Conservation (phyloP, 2,329 filamentous ascomycete genomes). For the Fusarium sublunatum region DNA sequence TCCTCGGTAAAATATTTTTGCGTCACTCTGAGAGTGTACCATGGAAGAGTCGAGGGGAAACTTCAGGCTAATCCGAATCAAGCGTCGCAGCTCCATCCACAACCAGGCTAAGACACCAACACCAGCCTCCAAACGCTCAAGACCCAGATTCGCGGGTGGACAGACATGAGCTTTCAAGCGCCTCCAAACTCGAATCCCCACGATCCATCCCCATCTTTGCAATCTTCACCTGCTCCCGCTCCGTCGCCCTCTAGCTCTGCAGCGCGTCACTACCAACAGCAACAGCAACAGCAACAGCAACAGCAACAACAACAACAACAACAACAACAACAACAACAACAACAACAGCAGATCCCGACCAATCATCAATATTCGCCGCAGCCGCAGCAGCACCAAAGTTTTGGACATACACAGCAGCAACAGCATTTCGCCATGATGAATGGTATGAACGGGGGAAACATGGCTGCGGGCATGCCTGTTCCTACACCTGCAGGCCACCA, state of each 20-base stretch:
- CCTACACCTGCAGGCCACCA: conserved; percentile 76
- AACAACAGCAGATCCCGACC: conserved; percentile 37
- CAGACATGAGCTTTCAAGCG: conserved; percentile 51
- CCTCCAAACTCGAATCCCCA: conserved; percentile 42
- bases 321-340: conserved; percentile 21
- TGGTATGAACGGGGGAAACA: conserved; percentile 61
- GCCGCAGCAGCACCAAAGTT: conserved; percentile 41
- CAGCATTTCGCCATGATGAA: conserved; percentile 56
- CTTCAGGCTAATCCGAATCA: conserved; percentile 44
- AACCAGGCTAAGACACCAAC: conserved; percentile 37
- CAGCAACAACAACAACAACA: conserved; percentile 37
- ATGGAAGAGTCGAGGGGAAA: conserved; percentile 24
- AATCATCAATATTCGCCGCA: conserved; percentile 31
- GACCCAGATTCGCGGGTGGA: conserved; percentile 38
- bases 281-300: conserved; percentile 40
- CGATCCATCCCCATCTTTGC: conserved; percentile 41
- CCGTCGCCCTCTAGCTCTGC: conserved; percentile 33
- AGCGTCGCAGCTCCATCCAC: conserved; percentile 39
- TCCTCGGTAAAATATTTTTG: conserved; percentile 37
- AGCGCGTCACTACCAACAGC: conserved; percentile 46
- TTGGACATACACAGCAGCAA: conserved; percentile 40
- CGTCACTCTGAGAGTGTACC: conserved; percentile 21
- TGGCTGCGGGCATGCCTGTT: conserved; percentile 60
- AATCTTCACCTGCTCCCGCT: conserved; percentile 31
- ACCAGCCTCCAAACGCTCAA: conserved; percentile 39